phyloP scores from a whole-genome alignment of 208 protist genomes.

The Crithidia sp. region DNA sequence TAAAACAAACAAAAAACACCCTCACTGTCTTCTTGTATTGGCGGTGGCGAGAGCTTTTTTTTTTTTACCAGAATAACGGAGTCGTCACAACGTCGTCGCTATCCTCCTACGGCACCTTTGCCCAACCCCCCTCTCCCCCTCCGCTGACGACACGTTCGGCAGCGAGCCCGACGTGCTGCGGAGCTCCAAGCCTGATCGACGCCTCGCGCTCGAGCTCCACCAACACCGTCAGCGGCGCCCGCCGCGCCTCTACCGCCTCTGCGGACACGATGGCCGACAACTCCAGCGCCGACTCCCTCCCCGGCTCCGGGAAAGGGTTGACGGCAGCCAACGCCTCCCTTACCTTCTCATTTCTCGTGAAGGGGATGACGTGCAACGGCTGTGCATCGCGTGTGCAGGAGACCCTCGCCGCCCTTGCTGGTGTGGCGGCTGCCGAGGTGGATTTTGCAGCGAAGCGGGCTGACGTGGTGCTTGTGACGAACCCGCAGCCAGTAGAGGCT shows the following conservation, averaged over 20 bases:
- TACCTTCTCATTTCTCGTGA: slow-evolving; percentile 26
- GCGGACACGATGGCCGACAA: neutral
- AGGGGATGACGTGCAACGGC: slow-evolving; percentile 76
- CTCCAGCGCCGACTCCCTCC: slow-evolving; percentile 1
- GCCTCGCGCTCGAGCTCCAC: neutral
- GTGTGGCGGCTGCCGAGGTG: slow-evolving; percentile 42
- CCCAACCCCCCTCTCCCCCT: neutral
- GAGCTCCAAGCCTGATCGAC: neutral
- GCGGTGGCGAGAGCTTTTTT: too few species aligned
- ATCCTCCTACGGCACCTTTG: slow-evolving; percentile 15
- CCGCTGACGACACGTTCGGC: neutral
- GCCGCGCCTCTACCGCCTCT: neutral
- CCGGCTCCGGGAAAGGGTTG: neutral
- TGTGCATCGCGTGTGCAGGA: slow-evolving; percentile 60
- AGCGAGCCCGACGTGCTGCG: neutral
- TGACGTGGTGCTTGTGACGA: neutral
- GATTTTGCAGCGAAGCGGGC: slow-evolving; percentile 38
- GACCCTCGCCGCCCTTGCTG: slow-evolving; percentile 16
- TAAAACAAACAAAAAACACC: too few species aligned
- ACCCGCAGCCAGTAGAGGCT: neutral
- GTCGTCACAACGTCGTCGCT: slow-evolving; percentile 1
- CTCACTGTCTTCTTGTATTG: neutral
- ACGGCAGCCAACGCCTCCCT: neutral
- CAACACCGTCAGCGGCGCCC: neutral
- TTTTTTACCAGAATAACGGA: too few species aligned